Conservation (phyloP, 1,284 basidiomycete species). For the Rhodotorula sp. region DNA sequence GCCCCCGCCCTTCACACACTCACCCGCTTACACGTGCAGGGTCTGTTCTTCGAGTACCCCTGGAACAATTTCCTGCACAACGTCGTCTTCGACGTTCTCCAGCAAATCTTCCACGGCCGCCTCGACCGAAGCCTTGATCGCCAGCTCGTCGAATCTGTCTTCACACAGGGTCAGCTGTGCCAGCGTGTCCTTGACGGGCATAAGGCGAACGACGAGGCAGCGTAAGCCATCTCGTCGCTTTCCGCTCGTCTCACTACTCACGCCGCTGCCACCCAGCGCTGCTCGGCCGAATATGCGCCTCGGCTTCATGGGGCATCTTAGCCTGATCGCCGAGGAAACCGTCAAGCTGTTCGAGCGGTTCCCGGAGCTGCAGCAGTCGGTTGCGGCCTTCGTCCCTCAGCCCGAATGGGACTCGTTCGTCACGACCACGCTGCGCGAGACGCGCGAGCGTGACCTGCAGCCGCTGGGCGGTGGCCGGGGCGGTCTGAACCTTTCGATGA, state of each 20-base stretch:
- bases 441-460: constrained; percentile 76
- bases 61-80: constrained; percentile 99
- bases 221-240: constrained; percentile 55
- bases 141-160: constrained; percentile 75
- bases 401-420: constrained; percentile 88
- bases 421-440: constrained; percentile 75
- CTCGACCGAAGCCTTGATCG: constrained; percentile 75
- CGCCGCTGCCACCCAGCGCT: constrained; percentile 52
- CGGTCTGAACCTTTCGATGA: constrained; percentile 46
- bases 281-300: constrained; percentile 72
- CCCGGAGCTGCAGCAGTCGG: constrained; percentile 71
- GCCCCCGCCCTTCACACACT: too few relatives aligned
- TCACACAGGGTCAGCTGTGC: constrained; percentile 75
- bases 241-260: background rate
- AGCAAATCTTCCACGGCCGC: constrained; percentile 89
- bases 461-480: constrained; percentile 66
- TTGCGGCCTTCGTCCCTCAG: constrained; percentile 65
- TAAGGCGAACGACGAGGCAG: constrained; percentile 69
- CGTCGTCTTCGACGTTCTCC: constrained; percentile 92
- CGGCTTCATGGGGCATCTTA: constrained; percentile 97
- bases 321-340: constrained; percentile 88
- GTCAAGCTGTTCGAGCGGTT: constrained; percentile 81
- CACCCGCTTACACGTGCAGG: constrained; percentile 54
- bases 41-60: constrained; percentile 92
- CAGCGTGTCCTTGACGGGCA: constrained; percentile 82